phyloP scores from a whole-genome alignment of 371 early-diverging fungal species.

The Mortierella sp. region DNA sequence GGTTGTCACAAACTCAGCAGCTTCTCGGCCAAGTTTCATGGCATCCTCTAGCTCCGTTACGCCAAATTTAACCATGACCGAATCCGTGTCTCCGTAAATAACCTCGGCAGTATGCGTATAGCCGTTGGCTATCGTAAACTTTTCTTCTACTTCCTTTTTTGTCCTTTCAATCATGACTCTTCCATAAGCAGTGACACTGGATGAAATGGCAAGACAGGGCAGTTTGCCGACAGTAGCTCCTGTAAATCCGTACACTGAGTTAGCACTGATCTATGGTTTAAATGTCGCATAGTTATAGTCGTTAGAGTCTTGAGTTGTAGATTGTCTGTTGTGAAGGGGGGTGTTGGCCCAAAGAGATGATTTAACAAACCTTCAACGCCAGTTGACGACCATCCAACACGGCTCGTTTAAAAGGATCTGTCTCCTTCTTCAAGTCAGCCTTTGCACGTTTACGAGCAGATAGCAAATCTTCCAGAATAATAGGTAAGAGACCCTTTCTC shows the following conservation, averaged over 20 bases:
- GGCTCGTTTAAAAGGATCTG: constrained; percentile 92
- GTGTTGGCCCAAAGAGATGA: background rate
- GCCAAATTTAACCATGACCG: constrained; percentile 99
- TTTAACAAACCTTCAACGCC: constrained; percentile 85
- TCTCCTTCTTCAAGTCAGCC: constrained; percentile 92
- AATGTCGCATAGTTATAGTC: background rate
- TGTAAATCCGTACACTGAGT: constrained; percentile 99
- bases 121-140: constrained; percentile 87
- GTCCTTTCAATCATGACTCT: constrained; percentile 98
- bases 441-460: constrained; percentile 97
- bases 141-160: constrained; percentile 88
- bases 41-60: constrained; percentile 81
- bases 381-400: constrained; percentile 98
- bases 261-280: constrained; percentile 88
- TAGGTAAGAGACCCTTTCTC: constrained; percentile 95
- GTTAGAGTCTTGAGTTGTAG: background rate
- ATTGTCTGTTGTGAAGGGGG: background rate
- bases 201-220: constrained; percentile 98
- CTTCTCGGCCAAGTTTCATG: constrained; percentile 91
- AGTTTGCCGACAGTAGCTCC: constrained; percentile 98
- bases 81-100: constrained; percentile 99
- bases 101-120: constrained; percentile 92
- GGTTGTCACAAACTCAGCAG: constrained; percentile 88
- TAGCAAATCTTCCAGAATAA: constrained; percentile 94
- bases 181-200: constrained; percentile 99